Evolutionary conservation across 2,329 filamentous ascomycete genomes (phyloP).

Genomic region (Cordyceps militaris): DNA sequence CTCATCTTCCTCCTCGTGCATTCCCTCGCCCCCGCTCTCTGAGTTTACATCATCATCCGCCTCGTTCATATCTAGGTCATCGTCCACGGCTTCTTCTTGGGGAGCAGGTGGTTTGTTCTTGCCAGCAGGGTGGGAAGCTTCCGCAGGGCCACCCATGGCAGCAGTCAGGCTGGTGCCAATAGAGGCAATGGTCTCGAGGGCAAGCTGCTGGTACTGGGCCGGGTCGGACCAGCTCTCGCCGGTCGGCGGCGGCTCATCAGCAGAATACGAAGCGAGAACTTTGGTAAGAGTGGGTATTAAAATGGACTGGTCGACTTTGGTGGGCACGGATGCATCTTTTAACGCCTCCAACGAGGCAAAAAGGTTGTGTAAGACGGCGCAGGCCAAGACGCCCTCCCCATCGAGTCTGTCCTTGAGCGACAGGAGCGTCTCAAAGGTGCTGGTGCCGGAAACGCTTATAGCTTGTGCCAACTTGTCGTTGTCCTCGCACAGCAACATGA

Average conservation of each 20-base stretch:
- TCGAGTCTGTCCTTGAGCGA: slow-evolving; percentile 40
- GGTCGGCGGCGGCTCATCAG: slow-evolving; percentile 21
- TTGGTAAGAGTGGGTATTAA: slow-evolving; percentile 32
- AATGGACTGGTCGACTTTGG: slow-evolving; percentile 27
- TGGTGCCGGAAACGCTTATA: slow-evolving; percentile 43
- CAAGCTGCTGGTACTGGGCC: slow-evolving; percentile 43
- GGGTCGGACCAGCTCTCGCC: slow-evolving; percentile 33
- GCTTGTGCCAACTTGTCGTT: slow-evolving; percentile 46
- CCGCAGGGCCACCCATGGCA: slow-evolving; percentile 29
- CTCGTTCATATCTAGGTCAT: slow-evolving; percentile 33
- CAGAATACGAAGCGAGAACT: slow-evolving; percentile 22
- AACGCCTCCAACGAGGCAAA: slow-evolving; percentile 37
- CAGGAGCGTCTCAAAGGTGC: slow-evolving; percentile 30
- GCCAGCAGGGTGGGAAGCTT: slow-evolving; percentile 1
- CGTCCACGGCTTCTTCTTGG: slow-evolving; percentile 25
- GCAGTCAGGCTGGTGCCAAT: slow-evolving; percentile 54
- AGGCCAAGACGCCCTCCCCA: slow-evolving; percentile 48
- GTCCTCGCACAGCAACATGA: slow-evolving; percentile 55
- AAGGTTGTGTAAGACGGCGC: slow-evolving; percentile 56
- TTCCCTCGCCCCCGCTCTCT: slow-evolving; percentile 30
- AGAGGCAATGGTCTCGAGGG: slow-evolving; percentile 56
- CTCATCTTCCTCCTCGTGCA: slow-evolving; percentile 32
- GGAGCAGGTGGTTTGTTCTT: slow-evolving; percentile 29
- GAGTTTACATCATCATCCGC: slow-evolving; percentile 28
- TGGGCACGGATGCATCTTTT: slow-evolving; percentile 19